Base-by-base conservation (phyloP, 140 eudicot species). In the Erigeron philadelphicus region DNA sequence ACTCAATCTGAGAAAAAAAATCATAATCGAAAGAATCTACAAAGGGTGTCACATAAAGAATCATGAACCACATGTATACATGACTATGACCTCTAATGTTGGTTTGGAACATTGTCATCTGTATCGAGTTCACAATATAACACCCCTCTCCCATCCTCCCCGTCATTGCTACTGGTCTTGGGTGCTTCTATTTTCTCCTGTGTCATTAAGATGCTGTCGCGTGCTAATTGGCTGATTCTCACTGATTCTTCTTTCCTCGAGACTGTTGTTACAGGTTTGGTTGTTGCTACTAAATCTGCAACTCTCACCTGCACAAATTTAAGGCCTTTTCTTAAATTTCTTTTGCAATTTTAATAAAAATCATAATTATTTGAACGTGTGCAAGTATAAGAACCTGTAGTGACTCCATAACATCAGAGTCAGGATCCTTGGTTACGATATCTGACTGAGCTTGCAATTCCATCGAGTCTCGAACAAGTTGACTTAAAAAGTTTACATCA, bases 391-490 rank as follows among this genome's bases (percentile, higher is more conserved):
- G 50, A 42, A 82, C 87, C 96, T 88, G 91, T 64, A 92, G 50
- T 69, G 98, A 84, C 76, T 84, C 79, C 95, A 86, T 84, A 46
- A 64, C 81, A 16, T 80, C 85, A 45, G 79, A 44, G 54, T 82
- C 81, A 44, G 81, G 81, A 61, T 80, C 85, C 49, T 58, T 87
- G 38, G 81, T 57, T 81, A 69, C 71, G 66, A 66, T 66, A 48
- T 79, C 47, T 31, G 87, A 71, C 81, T 84, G 88, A 76, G 98
- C 98, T 83, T 88, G 92, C 23, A 83, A 74, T 76, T 88, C 98
- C 98, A 92, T 92, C 4, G 98, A 92, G 72, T 88, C 89, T 53
- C 96, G 64, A 31, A 92, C 86, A 56, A 86, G 86, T 76, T 88
- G 92, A 68, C 98, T 86, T 56, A 92, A 56, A 72, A 84, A 92